Evolutionary conservation across 805 yeast species (phyloP), one percentile per base, ranked within the genome.

Genomic region (Lachancea sp.): DNA sequence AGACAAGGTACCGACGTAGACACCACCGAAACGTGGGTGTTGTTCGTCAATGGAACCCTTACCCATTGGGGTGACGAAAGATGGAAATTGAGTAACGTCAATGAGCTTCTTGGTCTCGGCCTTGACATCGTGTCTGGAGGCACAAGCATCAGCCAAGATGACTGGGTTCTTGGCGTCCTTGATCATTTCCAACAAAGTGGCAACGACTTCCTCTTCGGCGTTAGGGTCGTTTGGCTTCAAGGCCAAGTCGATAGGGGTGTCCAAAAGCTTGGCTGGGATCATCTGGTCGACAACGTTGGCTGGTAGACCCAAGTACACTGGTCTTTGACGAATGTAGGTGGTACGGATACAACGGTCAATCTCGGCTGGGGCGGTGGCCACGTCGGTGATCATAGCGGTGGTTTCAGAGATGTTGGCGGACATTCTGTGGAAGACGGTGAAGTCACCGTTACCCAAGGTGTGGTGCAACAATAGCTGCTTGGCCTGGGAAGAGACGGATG

Each of bases 51-150:
- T 78, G 20, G 79, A 72, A 49, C 88, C 83, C 68, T 86, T 86
- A 68, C 95, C 95, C 93, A 86, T 85, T 57, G 95, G 95, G 44
- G 95, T 87, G 46, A 82, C 82, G 66, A 79, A 86, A 40, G 83
- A 82, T 38, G 93, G 91, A 79, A 80, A 85, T 63, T 82, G 79
- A 41, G 95, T 84, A 48, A 69, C 63, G 46, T 77, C 75, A 41
- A 82, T 81, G 61, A 86, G 74, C 55, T 73, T 67, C 50, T 68
- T 70, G 49, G 85, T 82, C 65, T 81, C 86, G n/a, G 66, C 65
- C 59, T 73, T 74, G 52, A 81, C 84, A 53, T 73, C 71, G 68
- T 86, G 95, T 69, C 95, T 77, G 40, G 82, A 70, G 49, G 90
- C 87, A 74, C 95, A 86, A 38, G 95, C 95, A 70, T 86, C 95